Evolutionary conservation across 2,329 filamentous ascomycete genomes (phyloP), one percentile per base, ranked within the genome.

Genomic region (Ustilaginoidea virens): DNA sequence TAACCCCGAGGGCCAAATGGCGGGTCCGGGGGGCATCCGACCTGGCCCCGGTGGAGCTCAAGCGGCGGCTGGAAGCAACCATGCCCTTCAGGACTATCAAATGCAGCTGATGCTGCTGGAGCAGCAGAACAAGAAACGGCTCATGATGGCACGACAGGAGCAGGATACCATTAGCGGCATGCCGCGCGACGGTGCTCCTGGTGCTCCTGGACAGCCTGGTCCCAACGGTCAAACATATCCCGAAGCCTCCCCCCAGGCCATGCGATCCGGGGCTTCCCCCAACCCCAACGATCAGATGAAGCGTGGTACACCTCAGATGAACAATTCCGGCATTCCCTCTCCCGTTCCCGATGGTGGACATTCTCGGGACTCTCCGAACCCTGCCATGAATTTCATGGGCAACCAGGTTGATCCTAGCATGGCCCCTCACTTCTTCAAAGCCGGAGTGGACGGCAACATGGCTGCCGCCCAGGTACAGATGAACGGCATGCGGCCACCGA

Each of bases 41-140:
- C 53, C 56, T 19, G 64, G 56, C 23, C 57, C 61, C 17, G 61
- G 56, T 22, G 60, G 53, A 33, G 54, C 52, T 19, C 62, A 63
- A 38, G 55, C 53, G 11, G 61, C 54, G 36, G 63, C 51, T 10
- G 52, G 52, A 19, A 79, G 76, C 52, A 87, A 83, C 48, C 80
- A 86, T 49, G 80, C 80, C 14, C 62, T 87, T 25, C 80, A 86
- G 52, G 80, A 90, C 50, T 87, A 87, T 44, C 80, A 87, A 57
- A 86, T 86, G 80, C 80, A 87, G 50, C 57, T 87, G 47, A 87
- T 86, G 80, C 56, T 86, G 28, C 65, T 87, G 11, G 80, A 87
- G 53, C 80, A 86, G 53, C 80, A 87, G 54, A 87, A 87, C 44
- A 87, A 86, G 63, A 86, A 85, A 54, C 65, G 80, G 12, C 62